A percentile compares a stretch with the other conserved stretches of the same genome.
Conservation (phyloP, 345 rosid genomes). For the Dipteronia dyeriana region DNA sequence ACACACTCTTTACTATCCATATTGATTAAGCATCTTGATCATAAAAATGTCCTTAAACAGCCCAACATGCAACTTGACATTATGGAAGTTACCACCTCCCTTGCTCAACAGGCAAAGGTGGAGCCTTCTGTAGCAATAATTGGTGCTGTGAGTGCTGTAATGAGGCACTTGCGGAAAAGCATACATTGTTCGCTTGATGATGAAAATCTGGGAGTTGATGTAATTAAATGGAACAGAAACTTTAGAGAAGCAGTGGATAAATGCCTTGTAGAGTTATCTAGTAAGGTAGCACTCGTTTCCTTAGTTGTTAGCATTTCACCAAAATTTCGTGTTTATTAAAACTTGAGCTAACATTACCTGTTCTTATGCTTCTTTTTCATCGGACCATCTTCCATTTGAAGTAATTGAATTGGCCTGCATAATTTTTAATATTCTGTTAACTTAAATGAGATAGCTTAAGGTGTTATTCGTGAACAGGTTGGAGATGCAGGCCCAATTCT, state of each 20-base stretch:
- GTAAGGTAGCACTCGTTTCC: slow-evolving; percentile 51
- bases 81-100: slow-evolving; percentile 69
- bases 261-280: slow-evolving; percentile 72
- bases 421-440: slow-evolving; percentile 10
- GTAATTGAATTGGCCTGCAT: neutral
- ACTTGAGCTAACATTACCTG: neutral
- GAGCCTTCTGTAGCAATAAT: slow-evolving; percentile 77
- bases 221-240: slow-evolving; percentile 56
- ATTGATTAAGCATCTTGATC: slow-evolving; percentile 95
- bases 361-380: slow-evolving; percentile 12
- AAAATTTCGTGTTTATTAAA: slow-evolving; percentile 2
- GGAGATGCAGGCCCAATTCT: slow-evolving; percentile 97
- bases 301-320: neutral
- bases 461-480: slow-evolving; percentile 48
- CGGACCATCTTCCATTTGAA: slow-evolving; percentile 11
- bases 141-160: slow-evolving; percentile 75
- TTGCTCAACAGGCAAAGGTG: slow-evolving; percentile 66
- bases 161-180: slow-evolving; percentile 91
- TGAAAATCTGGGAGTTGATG: slow-evolving; percentile 57
- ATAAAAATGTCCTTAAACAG: slow-evolving; percentile 79
- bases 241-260: slow-evolving; percentile 76
- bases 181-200: slow-evolving; percentile 82
- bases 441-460: slow-evolving; percentile 22
- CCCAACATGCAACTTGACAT: slow-evolving; percentile 80
- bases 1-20: slow-evolving; percentile 82